Percentiles rank a stretch among this genome's conserved stretches.
Evolutionary conservation across 1,139 yeast genomes (phyloP).

Genomic region (Nakaseomyces uthaithaninus): DNA sequence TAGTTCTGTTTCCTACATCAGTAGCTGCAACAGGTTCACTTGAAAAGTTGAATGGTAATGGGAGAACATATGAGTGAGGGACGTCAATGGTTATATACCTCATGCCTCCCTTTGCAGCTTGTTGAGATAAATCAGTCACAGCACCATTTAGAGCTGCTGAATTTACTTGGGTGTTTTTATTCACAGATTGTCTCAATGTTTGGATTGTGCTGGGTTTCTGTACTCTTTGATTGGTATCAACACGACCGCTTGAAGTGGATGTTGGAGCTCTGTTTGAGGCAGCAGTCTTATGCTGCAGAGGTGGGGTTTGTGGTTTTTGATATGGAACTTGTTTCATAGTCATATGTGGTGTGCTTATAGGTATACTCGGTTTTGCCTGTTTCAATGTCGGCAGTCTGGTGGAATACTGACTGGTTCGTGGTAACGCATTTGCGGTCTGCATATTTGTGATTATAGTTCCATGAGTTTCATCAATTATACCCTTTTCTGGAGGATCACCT

Average conservation of each 20-base stretch:
- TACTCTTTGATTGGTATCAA: not conserved
- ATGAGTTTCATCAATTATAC: conserved; percentile 30
- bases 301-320: conserved; percentile 1
- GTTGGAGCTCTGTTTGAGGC: not conserved
- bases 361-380: conserved; percentile 10
- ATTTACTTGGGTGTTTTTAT: not conserved
- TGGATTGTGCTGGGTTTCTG: conserved; percentile 2
- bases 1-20: conserved; percentile 2
- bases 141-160: conserved; percentile 2
- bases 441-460: conserved; percentile 27
- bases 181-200: not conserved
- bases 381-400: conserved; percentile 20
- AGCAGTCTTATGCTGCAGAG: not conserved
- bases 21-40: not conserved
- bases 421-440: conserved; percentile 18
- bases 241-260: not conserved
- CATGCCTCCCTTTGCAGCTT: conserved; percentile 5
- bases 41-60: not conserved
- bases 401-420: conserved; percentile 19
- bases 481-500: conserved; percentile 33
- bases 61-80: conserved; percentile 5
- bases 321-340: not conserved
- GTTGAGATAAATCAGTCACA: conserved; percentile 1
- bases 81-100: conserved; percentile 6
- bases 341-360: not conserved